phyloP scores from a whole-genome alignment of 257 asterid species.

The Solanum sparsipilum region DNA sequence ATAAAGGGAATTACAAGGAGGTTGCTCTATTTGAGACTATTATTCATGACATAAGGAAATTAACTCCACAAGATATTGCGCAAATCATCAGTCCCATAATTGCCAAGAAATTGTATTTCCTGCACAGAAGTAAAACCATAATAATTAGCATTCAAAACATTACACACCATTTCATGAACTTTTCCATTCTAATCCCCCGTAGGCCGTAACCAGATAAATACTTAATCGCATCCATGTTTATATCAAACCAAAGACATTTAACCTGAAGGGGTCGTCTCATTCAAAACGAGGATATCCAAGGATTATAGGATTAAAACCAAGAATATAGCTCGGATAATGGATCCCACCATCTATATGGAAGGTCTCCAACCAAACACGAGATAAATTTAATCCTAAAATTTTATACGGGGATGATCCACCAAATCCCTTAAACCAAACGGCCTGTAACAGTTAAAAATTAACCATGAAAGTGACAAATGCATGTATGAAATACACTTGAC shows the following conservation, averaged over 20 bases:
- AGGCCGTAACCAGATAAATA: not conserved
- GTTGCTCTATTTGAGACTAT: not conserved
- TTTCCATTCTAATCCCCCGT: not conserved
- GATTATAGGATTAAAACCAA: not conserved
- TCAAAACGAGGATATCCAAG: not conserved
- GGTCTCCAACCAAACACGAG: not conserved
- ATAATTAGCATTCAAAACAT: not conserved
- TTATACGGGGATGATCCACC: not conserved
- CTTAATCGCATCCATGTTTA: not conserved
- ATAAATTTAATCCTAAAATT: not conserved
- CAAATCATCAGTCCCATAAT: slow-evolving; percentile 41
- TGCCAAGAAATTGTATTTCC: slow-evolving; percentile 51
- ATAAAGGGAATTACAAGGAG: not conserved
- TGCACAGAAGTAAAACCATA: slow-evolving; percentile 19
- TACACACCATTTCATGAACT: not conserved
- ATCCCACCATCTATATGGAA: not conserved
- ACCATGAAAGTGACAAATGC: not conserved
- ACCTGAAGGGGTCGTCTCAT: not conserved
- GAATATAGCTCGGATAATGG: not conserved
- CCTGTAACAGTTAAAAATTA: not conserved
- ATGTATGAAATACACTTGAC: not conserved
- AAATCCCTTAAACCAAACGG: not conserved
- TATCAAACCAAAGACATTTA: not conserved
- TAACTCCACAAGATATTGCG: slow-evolving; percentile 53
- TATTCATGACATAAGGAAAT: slow-evolving; percentile 29